Evolutionary conservation across 2,329 filamentous ascomycete genomes (phyloP).

Genomic region (Hypoxylon sp.): DNA sequence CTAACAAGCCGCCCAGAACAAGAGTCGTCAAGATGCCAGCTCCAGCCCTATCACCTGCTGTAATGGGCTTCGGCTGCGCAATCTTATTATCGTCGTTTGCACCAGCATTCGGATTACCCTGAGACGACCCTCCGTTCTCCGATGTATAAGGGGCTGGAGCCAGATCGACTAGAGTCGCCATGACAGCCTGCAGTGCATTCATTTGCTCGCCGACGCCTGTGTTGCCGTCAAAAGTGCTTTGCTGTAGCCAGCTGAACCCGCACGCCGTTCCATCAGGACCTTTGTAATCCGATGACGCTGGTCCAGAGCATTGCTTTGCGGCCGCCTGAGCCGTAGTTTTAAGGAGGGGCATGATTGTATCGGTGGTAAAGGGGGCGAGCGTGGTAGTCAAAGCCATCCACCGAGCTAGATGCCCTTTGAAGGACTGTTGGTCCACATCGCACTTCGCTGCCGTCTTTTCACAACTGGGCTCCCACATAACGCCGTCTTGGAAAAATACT

Average conservation of each 20-base stretch:
- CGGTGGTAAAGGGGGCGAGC: constrained; percentile 48
- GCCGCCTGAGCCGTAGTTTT: constrained; percentile 59
- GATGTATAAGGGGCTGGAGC: constrained; percentile 39
- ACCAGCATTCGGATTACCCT: constrained; percentile 49
- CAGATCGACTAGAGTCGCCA: constrained; percentile 59
- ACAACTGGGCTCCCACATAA: constrained; percentile 72
- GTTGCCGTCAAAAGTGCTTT: constrained; percentile 63
- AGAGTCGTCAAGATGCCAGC: constrained; percentile 51
- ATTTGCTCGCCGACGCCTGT: constrained; percentile 70
- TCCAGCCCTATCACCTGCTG: constrained; percentile 51
- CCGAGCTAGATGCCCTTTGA: constrained; percentile 63
- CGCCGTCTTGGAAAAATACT: constrained; percentile 63
- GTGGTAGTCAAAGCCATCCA: constrained; percentile 60
- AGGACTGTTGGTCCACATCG: constrained; percentile 56
- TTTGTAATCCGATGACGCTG: constrained; percentile 42
- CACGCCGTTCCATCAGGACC: constrained; percentile 56
- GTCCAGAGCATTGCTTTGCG: constrained; percentile 48
- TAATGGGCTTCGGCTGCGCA: constrained; percentile 45
- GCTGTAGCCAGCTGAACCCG: constrained; percentile 66
- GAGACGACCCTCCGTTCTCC: constrained; percentile 48
- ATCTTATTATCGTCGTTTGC: constrained; percentile 46
- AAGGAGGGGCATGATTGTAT: constrained; percentile 49
- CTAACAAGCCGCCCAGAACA: constrained; percentile 39
- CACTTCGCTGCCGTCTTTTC: constrained; percentile 58
- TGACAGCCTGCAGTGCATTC: constrained; percentile 67